Evolutionary conservation across 495 filamentous ascomycete genomes (phyloP), one percentile per base, ranked within the genome.

Genomic region (Recurvomyces mirabilis): DNA sequence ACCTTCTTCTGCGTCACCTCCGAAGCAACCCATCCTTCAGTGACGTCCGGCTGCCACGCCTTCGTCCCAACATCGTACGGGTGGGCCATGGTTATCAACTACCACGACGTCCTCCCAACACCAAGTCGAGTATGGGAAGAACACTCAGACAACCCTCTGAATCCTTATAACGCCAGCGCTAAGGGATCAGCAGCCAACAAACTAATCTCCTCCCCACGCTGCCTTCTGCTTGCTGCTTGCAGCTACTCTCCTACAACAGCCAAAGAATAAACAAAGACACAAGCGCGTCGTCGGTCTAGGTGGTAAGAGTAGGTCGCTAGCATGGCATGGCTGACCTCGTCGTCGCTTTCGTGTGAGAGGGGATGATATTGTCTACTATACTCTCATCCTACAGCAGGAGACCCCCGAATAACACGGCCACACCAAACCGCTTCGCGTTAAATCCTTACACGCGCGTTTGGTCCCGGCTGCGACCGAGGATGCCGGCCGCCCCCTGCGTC

Each of bases 21-120:
- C 23, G 93, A 94, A 53, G 87, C 84, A 65, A 96, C 72, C 91
- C 91, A 99, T 63, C 91, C 91, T 65, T 99, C 91, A 37, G 80
- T 81, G 53, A 75, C 65, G 69, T 99, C 91, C 49, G 93, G 86
- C 74, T 96, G 88, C 91, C 91, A 99, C 63, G 87, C 93, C 74
- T 84, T 76, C 53, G 91, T 96, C 52, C 89, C 93, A 55, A 95
- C 79, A 77, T 96, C 91, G 65, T 94, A 99, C 58, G 72, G 86
- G 68, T 94, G 85, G 70, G 87, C 86, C 93, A 96, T 94, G 35
- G 34, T 23, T 25, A 39, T 32, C 1, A 6, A 18, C 10, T 36
- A 18, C 33, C 7, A 7, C 33, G 15, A 18, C 6, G 33, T 3
- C 35, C 5, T 23, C 26, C 19, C 42, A n/a, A n/a, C n/a, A n/a